phyloP scores from a whole-genome alignment of 768 basidiomycete genomes.

The Lentinula edodes region DNA sequence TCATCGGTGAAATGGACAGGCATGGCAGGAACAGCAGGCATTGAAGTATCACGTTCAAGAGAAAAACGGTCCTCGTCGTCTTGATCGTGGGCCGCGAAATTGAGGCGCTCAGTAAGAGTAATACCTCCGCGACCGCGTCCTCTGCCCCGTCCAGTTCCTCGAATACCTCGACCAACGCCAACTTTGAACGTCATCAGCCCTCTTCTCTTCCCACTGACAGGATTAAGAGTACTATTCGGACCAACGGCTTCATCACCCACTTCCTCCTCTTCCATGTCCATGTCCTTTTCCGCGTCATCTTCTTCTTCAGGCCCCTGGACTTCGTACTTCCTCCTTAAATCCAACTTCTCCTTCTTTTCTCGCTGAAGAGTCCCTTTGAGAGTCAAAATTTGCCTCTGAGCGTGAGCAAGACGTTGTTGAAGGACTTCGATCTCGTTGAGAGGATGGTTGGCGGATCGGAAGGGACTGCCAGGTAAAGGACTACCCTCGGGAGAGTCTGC shows the following conservation, averaged over 20 bases:
- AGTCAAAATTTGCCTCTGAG: slow-evolving; percentile 80
- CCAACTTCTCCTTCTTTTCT: slow-evolving; percentile 79
- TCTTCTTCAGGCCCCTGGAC: slow-evolving; percentile 24
- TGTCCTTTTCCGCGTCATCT: slow-evolving; percentile 16
- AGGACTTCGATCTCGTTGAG: slow-evolving; percentile 78
- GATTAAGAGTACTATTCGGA: neutral
- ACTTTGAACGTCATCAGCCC: neutral
- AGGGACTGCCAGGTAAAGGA: slow-evolving; percentile 40
- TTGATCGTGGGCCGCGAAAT: slow-evolving; percentile 18
- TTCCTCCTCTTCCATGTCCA: slow-evolving; percentile 19
- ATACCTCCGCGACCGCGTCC: slow-evolving; percentile 24
- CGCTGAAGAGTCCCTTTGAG: slow-evolving; percentile 73
- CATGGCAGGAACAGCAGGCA: slow-evolving; percentile 27
- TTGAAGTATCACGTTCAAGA: slow-evolving; percentile 8
- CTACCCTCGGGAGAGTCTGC: slow-evolving; percentile 62
- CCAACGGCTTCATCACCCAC: slow-evolving; percentile 6
- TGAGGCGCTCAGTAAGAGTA: slow-evolving; percentile 32
- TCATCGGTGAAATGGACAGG: slow-evolving; percentile 22
- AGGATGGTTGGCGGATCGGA: slow-evolving; percentile 70
- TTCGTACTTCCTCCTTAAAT: slow-evolving; percentile 52
- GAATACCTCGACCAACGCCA: neutral
- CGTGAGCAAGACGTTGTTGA: slow-evolving; percentile 77
- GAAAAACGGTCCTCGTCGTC: neutral
- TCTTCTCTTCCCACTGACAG: neutral
- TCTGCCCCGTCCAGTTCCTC: slow-evolving; percentile 13